Percentiles rank a stretch among this genome's conserved stretches.
phyloP scores from a whole-genome alignment of 768 basidiomycete species.

The Auriscalpium orientale region DNA sequence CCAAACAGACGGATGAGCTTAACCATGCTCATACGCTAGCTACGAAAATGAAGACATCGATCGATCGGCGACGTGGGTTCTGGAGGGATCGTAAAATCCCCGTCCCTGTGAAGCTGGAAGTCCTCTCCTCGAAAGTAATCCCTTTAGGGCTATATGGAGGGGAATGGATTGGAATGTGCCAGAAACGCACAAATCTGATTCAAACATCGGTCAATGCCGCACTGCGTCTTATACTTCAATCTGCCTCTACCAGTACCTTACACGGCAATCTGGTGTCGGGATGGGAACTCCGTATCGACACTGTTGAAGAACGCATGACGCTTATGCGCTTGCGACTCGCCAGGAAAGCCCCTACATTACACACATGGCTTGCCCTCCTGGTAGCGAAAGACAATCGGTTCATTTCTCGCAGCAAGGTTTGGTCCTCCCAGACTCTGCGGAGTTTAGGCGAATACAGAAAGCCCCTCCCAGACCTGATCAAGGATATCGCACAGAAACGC shows the following conservation, averaged over 20 bases:
- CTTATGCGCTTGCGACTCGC: neutral
- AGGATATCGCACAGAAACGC: too few species aligned
- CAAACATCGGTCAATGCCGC: conserved; percentile 10
- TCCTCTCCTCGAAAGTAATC: neutral
- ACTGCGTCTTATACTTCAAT: neutral
- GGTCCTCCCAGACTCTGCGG: too few species aligned
- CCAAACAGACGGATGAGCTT: neutral
- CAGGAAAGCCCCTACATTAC: neutral
- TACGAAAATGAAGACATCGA: neutral
- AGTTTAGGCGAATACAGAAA: too few species aligned
- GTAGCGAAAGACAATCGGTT: neutral
- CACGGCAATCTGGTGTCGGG: neutral
- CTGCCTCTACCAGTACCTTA: neutral
- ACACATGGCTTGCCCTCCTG: neutral
- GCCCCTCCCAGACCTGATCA: too few species aligned
- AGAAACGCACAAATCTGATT: conserved; percentile 31
- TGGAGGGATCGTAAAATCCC: neutral
- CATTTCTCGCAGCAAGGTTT: too few species aligned
- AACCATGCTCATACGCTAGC: neutral
- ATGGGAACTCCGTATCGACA: neutral
- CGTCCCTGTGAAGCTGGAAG: neutral
- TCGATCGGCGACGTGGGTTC: neutral
- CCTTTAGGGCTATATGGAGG: neutral
- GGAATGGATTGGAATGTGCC: conserved; percentile 26
- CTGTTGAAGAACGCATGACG: neutral